A percentile compares a stretch with the other conserved stretches of the same genome.
phyloP scores from a whole-genome alignment of 768 basidiomycete genomes.

The Phanerochaete carnosa region DNA sequence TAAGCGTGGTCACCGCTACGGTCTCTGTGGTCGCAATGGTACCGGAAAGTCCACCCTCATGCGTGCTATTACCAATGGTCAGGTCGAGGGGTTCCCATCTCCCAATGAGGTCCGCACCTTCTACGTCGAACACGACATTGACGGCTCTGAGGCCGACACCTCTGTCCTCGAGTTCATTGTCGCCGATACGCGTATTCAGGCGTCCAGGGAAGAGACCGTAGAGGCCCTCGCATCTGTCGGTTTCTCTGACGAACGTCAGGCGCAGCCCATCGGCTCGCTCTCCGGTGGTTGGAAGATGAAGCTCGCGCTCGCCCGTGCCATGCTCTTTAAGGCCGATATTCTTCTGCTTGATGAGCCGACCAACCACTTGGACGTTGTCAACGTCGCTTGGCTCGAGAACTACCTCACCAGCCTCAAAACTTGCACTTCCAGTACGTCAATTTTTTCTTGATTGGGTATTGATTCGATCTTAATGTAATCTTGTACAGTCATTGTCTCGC shows the following conservation, averaged over 20 bases:
- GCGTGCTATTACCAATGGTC: constrained; percentile 91
- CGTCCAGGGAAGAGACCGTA: constrained; percentile 62
- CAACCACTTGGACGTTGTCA: constrained; percentile 96
- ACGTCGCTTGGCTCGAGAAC: constrained; percentile 95
- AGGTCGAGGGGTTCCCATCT: constrained; percentile 99
- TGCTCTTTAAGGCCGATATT: constrained; percentile 98
- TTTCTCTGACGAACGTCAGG: constrained; percentile 86
- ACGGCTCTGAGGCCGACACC: constrained; percentile 90
- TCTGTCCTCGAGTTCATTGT: constrained; percentile 89
- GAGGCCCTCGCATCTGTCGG: constrained; percentile 88
- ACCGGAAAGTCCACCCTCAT: constrained; percentile 95
- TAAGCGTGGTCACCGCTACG: constrained; percentile 98
- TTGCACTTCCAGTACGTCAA: constrained; percentile 69
- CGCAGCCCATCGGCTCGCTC: constrained; percentile 79
- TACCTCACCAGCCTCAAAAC: constrained; percentile 84
- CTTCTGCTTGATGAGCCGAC: constrained; percentile 95
- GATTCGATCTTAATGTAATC: not conserved
- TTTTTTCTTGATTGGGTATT: not conserved
- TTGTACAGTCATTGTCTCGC: constrained; percentile 85
- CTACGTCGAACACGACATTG: constrained; percentile 99
- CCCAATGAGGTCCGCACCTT: constrained; percentile 97
- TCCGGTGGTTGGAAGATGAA: constrained; percentile 99
- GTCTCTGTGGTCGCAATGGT: constrained; percentile 98
- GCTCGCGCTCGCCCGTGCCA: constrained; percentile 93
- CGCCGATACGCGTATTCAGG: constrained; percentile 79